Evolutionary conservation across 345 rosid genomes (phyloP).

Genomic region (Eucalyptus pauciflora): DNA sequence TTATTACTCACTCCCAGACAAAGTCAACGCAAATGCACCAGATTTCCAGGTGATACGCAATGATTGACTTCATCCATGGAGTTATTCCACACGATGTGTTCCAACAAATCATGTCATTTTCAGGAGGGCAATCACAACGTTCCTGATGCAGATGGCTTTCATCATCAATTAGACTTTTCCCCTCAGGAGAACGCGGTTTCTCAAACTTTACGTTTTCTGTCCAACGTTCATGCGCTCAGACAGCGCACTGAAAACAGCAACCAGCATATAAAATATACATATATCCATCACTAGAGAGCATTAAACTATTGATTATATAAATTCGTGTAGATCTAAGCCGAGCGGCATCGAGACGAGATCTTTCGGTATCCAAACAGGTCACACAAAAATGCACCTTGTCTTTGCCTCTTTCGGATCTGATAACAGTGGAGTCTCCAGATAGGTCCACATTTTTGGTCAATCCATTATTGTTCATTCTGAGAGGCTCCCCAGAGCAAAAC

Average conservation of each 20-base stretch:
- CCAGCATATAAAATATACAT: not conserved
- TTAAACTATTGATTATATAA: not conserved
- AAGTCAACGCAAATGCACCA: not conserved
- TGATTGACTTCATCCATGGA: not conserved
- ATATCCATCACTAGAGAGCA: not conserved
- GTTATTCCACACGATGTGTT: not conserved
- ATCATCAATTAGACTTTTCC: not conserved
- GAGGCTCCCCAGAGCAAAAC: not conserved
- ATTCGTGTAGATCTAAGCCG: not conserved
- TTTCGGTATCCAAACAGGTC: not conserved
- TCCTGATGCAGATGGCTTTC: not conserved
- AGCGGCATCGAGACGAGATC: not conserved
- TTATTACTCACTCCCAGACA: not conserved
- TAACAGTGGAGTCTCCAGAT: not conserved
- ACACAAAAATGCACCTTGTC: not conserved
- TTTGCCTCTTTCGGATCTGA: not conserved
- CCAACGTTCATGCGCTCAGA: slow-evolving; percentile 10
- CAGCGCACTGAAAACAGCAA: not conserved
- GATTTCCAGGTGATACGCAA: not conserved
- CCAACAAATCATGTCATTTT: not conserved
- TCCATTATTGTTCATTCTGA: not conserved
- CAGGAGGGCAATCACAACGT: not conserved
- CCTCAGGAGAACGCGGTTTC: not conserved
- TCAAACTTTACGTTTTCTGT: not conserved
- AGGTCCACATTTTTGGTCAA: not conserved